These are phyloP conservation scores for Taxillus chinensis DNA, from an alignment of 164 flowering plant genomes.

Conservation along the genomic window DNA sequence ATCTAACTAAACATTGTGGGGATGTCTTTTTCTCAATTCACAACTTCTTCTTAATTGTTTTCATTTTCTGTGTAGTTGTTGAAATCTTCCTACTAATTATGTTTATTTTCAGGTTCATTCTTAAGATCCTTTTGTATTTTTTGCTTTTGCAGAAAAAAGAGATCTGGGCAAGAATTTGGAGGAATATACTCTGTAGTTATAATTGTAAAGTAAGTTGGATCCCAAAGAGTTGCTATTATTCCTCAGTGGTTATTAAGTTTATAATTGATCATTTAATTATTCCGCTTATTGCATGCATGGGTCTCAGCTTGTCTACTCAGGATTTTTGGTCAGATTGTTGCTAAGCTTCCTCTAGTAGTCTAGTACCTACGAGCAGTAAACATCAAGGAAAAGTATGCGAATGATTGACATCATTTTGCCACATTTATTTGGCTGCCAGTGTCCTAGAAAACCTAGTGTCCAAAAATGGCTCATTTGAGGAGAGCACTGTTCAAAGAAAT, in stretches of 20 bases:
- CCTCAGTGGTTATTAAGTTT: neutral
- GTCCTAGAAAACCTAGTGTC: too few relatives aligned
- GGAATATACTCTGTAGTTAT: conserved; percentile 83
- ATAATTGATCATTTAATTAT: neutral
- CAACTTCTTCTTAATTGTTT: too few relatives aligned
- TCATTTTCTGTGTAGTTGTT: too few relatives aligned
- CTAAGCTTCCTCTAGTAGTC: conserved; percentile 93
- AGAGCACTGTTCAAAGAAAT: too few relatives aligned
- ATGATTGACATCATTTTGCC: too few relatives aligned
- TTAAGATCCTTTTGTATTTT: neutral
- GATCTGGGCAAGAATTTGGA: conserved; percentile 83
- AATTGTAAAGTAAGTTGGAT: conserved; percentile 51
- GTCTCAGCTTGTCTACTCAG: conserved; percentile 86
- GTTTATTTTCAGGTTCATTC: too few relatives aligned
- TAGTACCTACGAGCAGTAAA: conserved; percentile 66
- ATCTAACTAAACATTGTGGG: too few relatives aligned
- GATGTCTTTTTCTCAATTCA: too few relatives aligned
- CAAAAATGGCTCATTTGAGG: too few relatives aligned
- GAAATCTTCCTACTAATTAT: too few relatives aligned
- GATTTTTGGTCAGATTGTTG: conserved; percentile 81
- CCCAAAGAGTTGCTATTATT: conserved; percentile 2
- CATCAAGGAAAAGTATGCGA: conserved; percentile 80
- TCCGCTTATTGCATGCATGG: conserved; percentile 26
- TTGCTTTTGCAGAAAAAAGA: conserved; percentile 53
- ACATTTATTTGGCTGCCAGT: too few relatives aligned